These are phyloP conservation scores for Grosmannia serpens DNA, from an alignment of 2,329 filamentous ascomycete species.

Conservation along the genomic window DNA sequence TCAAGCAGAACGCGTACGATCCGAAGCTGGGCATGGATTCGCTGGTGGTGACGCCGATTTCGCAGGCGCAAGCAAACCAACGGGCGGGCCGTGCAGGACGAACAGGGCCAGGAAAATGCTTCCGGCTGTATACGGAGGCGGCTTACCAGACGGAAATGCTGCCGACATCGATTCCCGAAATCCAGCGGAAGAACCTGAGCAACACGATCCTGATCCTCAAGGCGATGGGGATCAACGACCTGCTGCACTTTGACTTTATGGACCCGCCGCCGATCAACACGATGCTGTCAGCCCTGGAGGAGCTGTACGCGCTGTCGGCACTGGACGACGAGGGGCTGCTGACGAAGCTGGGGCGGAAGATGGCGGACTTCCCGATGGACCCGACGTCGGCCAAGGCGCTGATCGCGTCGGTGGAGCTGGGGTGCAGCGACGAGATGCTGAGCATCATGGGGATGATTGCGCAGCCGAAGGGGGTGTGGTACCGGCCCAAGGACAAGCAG, in stretches of 20 bases:
- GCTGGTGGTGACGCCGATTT: constrained; percentile 88
- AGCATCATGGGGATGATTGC: constrained; percentile 93
- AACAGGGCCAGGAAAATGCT: constrained; percentile 93
- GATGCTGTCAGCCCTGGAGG: constrained; percentile 91
- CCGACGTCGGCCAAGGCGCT: constrained; percentile 83
- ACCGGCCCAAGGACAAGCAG: constrained; percentile 95
- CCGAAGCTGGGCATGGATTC: constrained; percentile 97
- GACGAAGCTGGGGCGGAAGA: constrained; percentile 84
- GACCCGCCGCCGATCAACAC: constrained; percentile 95
- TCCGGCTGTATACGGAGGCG: constrained; percentile 87
- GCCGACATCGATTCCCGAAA: constrained; percentile 90
- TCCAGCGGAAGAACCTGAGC: constrained; percentile 86
- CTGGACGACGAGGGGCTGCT: constrained; percentile 91
- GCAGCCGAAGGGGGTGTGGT: constrained; percentile 68
- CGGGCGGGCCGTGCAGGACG: constrained; percentile 84
- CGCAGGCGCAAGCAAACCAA: constrained; percentile 92
- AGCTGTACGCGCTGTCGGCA: constrained; percentile 82
- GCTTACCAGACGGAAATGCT: constrained; percentile 96
- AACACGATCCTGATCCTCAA: constrained; percentile 96
- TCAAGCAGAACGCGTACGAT: constrained; percentile 96
- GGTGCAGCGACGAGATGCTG: constrained; percentile 87
- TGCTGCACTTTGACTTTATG: constrained; percentile 98
- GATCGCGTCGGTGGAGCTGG: constrained; percentile 68
- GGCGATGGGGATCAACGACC: constrained; percentile 97
- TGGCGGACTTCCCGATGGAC: constrained; percentile 99